Evolutionary conservation across 2,329 filamentous ascomycete species (phyloP), one percentile per base, ranked within the genome.

Genomic region (Tolypocladium inflatum): DNA sequence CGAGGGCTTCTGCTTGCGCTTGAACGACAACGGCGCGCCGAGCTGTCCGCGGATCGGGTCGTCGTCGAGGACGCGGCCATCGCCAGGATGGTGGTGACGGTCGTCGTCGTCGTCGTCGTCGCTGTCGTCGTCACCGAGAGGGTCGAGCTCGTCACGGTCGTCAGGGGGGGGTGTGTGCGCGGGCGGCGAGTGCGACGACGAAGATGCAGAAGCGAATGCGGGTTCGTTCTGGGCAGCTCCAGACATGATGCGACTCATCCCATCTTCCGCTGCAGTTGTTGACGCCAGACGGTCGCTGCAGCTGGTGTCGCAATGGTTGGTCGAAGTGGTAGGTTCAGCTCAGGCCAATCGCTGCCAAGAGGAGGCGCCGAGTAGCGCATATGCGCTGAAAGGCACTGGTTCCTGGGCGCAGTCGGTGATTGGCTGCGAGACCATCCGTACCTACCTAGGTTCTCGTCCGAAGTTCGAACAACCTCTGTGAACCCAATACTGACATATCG

Each of bases 1-100:
- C 35, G 74, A 73, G 50, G 76, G 73, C 60, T 79, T 87, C 64
- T 83, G 80, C 62, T 83, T 87, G 67, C 88, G 85, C 76, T 90
- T 90, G 75, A 90, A 91, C 39, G 87, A 88, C 56, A 89, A 73
- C 35, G 79, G 76, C 54, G 81, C 76, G 57, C 74, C 72, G 39
- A 81, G 67, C 50, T 77, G 74, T 55, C 76, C 72, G 57, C 76
- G 74, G 59, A 86, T 71, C 23, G 84, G 82, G 67, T 87, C 84
- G 54, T 83, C 77, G 50, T 74, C 75, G 56, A 87, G 74, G 41
- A 83, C 62, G 55, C 71, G 48, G 26, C 4, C 43, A 10, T 30
- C 43, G 43, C 4, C 42, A 4, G 42, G 21, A 23, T 6, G 21
- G 23, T 23, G 42, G 2, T 3, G 42, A 55, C 71, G 26, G 48